Evolutionary conservation across 2,329 filamentous ascomycete species (phyloP).

Genomic region (Scortechinia acanthostroma): DNA sequence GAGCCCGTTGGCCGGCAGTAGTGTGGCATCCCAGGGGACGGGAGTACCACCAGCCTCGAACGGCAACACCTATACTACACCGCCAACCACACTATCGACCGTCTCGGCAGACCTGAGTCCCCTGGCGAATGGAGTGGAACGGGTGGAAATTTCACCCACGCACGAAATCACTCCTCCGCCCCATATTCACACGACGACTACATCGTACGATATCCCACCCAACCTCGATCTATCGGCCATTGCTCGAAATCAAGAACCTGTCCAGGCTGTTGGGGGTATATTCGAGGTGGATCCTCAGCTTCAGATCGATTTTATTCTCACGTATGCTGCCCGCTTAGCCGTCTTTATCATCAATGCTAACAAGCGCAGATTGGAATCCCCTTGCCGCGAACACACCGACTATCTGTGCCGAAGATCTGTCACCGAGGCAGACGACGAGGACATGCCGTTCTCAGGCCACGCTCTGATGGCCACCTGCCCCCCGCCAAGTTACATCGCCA

Average conservation of each 20-base stretch:
- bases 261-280: constrained; percentile 19
- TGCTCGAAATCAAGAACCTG: constrained; percentile 5
- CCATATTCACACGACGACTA: neutral
- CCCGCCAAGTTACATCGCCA: neutral
- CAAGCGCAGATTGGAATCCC: neutral
- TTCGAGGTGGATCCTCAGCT: constrained; percentile 69
- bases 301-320: constrained; percentile 84
- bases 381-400: constrained; percentile 2
- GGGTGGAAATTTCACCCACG: neutral
- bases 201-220: neutral
- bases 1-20: neutral
- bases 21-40: constrained; percentile 5
- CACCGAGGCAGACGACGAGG: constrained; percentile 1
- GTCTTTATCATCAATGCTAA: too few relatives aligned
- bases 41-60: constrained; percentile 7
- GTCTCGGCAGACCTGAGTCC: neutral
- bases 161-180: neutral
- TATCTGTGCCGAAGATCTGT: neutral
- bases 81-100: neutral
- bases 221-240: neutral
- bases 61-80: constrained; percentile 8
- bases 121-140: neutral
- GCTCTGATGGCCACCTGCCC: constrained; percentile 1
- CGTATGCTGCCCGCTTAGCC: constrained; percentile 71
- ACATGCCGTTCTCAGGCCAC: constrained; percentile 2